phyloP scores from a whole-genome alignment of 768 basidiomycete genomes.

The Cystobasidium onofrii region DNA sequence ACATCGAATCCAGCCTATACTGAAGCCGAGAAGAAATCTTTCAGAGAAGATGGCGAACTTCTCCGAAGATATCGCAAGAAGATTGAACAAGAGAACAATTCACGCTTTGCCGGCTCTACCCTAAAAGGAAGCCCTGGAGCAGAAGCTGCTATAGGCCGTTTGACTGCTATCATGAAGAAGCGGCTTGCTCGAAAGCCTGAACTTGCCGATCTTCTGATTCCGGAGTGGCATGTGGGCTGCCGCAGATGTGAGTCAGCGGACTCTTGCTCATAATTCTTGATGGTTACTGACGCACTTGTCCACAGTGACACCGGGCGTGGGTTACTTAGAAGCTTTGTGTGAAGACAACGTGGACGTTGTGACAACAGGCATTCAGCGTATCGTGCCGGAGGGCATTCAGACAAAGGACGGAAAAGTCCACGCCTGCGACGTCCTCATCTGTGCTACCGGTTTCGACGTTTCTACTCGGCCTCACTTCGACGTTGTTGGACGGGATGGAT shows the following conservation, averaged over 20 bases:
- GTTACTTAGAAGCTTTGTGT: constrained; percentile 29
- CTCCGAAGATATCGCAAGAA: constrained; percentile 3
- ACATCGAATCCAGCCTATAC: constrained; percentile 4
- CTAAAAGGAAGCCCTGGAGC: constrained; percentile 8
- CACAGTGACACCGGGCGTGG: constrained; percentile 27
- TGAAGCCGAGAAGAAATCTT: neutral
- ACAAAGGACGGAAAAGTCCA: constrained; percentile 23
- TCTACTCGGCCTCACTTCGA: constrained; percentile 18
- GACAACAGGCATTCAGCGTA: constrained; percentile 9
- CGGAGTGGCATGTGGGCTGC: constrained; percentile 24
- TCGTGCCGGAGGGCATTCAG: constrained; percentile 27
- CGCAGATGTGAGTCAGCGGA: neutral
- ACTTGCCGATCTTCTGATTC: constrained; percentile 16
- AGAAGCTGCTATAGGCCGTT: neutral
- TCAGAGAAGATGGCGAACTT: neutral
- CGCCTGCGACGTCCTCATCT: constrained; percentile 32
- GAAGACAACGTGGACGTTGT: constrained; percentile 26
- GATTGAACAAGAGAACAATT: constrained; percentile 4
- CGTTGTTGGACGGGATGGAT: constrained; percentile 20
- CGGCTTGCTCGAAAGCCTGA: neutral
- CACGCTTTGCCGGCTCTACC: constrained; percentile 2
- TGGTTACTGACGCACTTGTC: neutral
- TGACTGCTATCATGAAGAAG: constrained; percentile 4
- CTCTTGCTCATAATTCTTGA: neutral
- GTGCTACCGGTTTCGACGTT: constrained; percentile 37